Conservation (phyloP, 1,284 basidiomycete species). For the Peniophora sp. region DNA sequence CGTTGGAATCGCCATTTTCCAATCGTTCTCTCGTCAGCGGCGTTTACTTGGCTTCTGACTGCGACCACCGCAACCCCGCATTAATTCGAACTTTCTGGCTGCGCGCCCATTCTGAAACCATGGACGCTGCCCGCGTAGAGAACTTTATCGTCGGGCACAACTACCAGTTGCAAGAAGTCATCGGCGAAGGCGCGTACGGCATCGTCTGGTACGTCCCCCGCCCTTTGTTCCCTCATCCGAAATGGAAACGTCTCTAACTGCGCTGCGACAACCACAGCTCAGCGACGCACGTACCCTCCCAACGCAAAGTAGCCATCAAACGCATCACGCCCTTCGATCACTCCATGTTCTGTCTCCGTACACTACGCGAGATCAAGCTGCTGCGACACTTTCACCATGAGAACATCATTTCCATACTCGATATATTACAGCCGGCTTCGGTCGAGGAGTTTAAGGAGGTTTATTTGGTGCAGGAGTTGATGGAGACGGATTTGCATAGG, state of each 20-base stretch:
- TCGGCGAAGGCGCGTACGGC: constrained; percentile 81
- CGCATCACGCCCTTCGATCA: constrained; percentile 84
- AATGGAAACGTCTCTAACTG: too few species aligned
- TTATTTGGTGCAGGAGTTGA: constrained; percentile 81
- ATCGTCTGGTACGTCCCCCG: constrained; percentile 47
- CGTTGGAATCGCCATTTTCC: too few species aligned
- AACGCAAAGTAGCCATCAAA: constrained; percentile 70
- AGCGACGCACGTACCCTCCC: constrained; percentile 57
- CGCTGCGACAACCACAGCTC: constrained; percentile 35
- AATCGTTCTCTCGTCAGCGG: too few species aligned
- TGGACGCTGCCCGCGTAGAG: constrained; percentile 41
- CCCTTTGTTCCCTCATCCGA: constrained; percentile 1
- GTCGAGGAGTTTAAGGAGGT: constrained; percentile 73
- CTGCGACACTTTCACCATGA: constrained; percentile 72
- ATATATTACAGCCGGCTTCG: constrained; percentile 59
- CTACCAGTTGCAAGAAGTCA: constrained; percentile 71
- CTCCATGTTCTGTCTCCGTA: constrained; percentile 81
- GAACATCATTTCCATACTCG: constrained; percentile 82
- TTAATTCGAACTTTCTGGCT: not conserved
- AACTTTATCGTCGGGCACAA: constrained; percentile 54
- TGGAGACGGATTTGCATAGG: constrained; percentile 88
- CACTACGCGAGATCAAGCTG: constrained; percentile 85
- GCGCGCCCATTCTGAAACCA: constrained; percentile 4
- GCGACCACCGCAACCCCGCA: too few species aligned
- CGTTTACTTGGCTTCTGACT: too few species aligned